phyloP scores from a whole-genome alignment of 192 early-diverging fungal species.

The Chytriomyces sp. region DNA sequence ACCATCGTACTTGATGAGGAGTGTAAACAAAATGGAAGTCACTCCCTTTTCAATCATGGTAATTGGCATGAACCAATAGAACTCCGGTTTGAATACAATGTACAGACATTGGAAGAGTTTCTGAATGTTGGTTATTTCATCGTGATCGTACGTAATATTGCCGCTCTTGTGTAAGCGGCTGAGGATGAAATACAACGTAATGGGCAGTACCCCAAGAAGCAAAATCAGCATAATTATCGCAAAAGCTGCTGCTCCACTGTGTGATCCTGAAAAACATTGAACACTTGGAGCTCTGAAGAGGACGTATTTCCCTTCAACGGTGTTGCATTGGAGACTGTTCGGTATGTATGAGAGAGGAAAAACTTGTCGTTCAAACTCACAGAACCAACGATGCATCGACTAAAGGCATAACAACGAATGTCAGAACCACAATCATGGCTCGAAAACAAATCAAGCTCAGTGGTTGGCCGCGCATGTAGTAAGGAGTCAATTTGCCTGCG shows the following conservation, averaged over 20 bases:
- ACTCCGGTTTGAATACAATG: constrained; percentile 14
- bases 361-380: background rate
- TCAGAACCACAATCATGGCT: background rate
- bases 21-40: constrained; percentile 11
- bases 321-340: constrained; percentile 12
- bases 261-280: background rate
- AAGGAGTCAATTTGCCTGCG: background rate
- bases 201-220: background rate
- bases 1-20: background rate
- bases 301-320: background rate
- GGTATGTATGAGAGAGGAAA: background rate
- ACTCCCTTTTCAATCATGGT: constrained; percentile 15
- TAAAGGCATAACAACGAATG: constrained; percentile 25
- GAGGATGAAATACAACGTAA: background rate
- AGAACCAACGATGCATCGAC: constrained; percentile 1
- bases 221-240: constrained; percentile 15
- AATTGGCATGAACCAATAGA: constrained; percentile 3
- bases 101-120: constrained; percentile 16
- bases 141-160: constrained; percentile 5
- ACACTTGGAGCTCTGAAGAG: background rate
- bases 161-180: background rate
- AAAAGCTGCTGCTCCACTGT: constrained; percentile 6
- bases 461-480: constrained; percentile 10
- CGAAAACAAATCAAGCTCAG: constrained; percentile 17
- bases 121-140: background rate